phyloP scores from a whole-genome alignment of 768 basidiomycete species.

The Boletus sp. region DNA sequence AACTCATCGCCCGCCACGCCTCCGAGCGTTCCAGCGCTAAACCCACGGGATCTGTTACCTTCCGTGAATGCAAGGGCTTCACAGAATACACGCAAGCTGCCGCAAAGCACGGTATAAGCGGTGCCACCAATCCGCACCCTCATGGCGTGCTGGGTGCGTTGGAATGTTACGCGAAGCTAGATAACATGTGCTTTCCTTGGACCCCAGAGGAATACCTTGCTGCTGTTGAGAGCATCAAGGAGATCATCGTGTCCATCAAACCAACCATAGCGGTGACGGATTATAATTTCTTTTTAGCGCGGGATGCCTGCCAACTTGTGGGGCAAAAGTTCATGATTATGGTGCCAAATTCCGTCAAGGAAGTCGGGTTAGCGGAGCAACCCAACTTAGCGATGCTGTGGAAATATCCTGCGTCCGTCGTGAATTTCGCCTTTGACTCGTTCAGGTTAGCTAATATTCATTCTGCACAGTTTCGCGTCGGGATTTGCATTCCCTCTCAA shows the following conservation, averaged over 20 bases:
- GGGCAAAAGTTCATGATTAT: constrained; percentile 4
- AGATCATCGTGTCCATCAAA: constrained; percentile 2
- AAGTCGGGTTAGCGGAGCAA: neutral
- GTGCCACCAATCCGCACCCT: neutral
- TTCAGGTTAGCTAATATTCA: too few species aligned
- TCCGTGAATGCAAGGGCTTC: too few species aligned
- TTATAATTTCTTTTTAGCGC: neutral
- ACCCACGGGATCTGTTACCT: too few species aligned
- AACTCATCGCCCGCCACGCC: too few species aligned
- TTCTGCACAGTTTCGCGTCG: too few species aligned
- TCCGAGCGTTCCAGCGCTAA: too few species aligned
- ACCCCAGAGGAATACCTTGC: constrained; percentile 1
- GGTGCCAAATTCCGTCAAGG: neutral
- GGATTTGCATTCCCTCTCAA: too few species aligned
- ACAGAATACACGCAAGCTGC: too few species aligned
- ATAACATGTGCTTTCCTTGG: neutral
- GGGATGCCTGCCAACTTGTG: constrained; percentile 4
- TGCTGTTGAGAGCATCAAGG: neutral
- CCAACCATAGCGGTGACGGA: constrained; percentile 2
- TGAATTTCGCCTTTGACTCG: neutral
- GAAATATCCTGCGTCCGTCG: constrained; percentile 10
- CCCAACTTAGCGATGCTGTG: neutral
- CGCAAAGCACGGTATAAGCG: too few species aligned
- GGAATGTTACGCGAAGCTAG: neutral
- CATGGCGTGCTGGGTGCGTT: neutral